These are phyloP conservation scores for Arabis alpina DNA, from an alignment of 345 rosid genomes.

Conservation along the genomic window DNA sequence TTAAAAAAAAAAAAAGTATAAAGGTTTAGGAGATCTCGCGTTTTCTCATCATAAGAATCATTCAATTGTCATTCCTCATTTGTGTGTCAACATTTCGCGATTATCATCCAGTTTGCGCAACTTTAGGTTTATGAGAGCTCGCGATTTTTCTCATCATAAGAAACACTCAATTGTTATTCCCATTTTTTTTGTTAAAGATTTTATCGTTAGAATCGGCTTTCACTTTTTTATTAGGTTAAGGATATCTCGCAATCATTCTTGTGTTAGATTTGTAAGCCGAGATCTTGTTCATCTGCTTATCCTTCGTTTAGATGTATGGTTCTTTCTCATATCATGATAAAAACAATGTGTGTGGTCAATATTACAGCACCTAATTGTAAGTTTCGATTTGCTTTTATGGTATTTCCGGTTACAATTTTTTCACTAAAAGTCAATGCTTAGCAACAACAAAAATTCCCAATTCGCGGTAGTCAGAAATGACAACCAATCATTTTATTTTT, in stretches of 20 bases:
- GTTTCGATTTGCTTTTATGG: conserved; percentile 15
- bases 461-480: background rate
- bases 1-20: too few relatives aligned
- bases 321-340: background rate
- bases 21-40: too few relatives aligned
- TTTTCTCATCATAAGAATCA: too few relatives aligned
- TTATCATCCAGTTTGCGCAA: too few relatives aligned
- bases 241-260: background rate
- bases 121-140: too few relatives aligned
- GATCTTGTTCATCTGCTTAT: background rate
- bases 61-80: too few relatives aligned
- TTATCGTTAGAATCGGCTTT: background rate
- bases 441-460: background rate
- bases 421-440: conserved; percentile 5
- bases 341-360: conserved; percentile 12
- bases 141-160: background rate
- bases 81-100: too few relatives aligned
- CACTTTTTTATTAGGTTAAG: too few relatives aligned
- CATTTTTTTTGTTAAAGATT: background rate
- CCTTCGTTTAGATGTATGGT: background rate
- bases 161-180: background rate
- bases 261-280: background rate
- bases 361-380: conserved; percentile 7
- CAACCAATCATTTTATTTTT: background rate
- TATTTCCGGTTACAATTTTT: background rate